Conservation (phyloP, 106 monocot genomes). For the Dendrobium officinale region DNA sequence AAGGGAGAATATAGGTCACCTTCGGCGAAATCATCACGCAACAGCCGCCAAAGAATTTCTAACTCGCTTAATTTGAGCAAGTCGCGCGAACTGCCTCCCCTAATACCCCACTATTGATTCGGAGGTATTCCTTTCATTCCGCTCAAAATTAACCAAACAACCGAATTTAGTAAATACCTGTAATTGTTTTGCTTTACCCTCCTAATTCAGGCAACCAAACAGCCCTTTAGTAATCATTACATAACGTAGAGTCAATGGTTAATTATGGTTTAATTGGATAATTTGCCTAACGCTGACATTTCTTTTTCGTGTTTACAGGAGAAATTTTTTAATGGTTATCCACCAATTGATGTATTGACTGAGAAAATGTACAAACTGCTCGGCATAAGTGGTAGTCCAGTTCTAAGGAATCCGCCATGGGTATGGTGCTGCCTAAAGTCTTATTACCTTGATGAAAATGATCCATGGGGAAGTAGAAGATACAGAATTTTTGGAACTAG, state of each 20-base stretch:
- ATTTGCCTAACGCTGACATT: background rate
- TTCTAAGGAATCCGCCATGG: constrained; percentile 54
- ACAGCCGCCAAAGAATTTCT: no score
- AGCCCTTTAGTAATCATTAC: background rate
- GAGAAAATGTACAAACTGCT: constrained; percentile 49
- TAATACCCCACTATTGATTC: no score
- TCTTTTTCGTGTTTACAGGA: constrained; percentile 19
- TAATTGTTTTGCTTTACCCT: no score
- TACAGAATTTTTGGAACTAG: constrained; percentile 40
- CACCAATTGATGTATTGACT: constrained; percentile 15
- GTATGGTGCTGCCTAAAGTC: constrained; percentile 52
- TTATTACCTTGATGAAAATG: constrained; percentile 33
- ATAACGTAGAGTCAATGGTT: background rate
- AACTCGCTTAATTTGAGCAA: no score
- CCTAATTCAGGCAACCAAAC: no score
- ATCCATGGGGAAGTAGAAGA: constrained; percentile 42
- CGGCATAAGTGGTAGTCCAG: constrained; percentile 18
- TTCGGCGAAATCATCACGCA: no score
- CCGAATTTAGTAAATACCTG: no score
- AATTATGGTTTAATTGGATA: background rate
- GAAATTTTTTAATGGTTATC: constrained; percentile 45
- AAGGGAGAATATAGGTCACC: no score
- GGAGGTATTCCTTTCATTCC: no score
- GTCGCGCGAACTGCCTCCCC: no score
- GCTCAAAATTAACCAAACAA: no score